These are phyloP conservation scores for Hippophae rhamnoides DNA, from an alignment of 306 rosid genomes.

Conservation along the genomic window DNA sequence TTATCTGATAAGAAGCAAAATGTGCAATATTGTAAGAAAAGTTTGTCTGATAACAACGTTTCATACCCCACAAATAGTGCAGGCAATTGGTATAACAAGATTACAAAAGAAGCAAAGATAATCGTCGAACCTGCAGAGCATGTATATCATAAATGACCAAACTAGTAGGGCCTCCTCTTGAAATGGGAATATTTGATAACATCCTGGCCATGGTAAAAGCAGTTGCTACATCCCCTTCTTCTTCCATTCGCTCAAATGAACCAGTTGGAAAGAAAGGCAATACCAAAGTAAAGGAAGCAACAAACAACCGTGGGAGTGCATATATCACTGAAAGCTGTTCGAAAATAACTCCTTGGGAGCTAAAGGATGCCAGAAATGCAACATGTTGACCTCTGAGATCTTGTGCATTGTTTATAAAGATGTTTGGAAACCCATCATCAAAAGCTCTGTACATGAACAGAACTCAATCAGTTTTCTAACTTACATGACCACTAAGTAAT, in stretches of 20 bases:
- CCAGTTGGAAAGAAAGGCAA: constrained; percentile 98
- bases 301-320: constrained; percentile 82
- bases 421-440: constrained; percentile 89
- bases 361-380: constrained; percentile 84
- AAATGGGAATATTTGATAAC: constrained; percentile 84
- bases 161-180: constrained; percentile 97
- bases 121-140: constrained; percentile 75
- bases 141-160: constrained; percentile 87
- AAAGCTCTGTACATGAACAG: constrained; percentile 55
- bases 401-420: constrained; percentile 77
- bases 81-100: too few species aligned
- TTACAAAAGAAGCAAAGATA: not conserved
- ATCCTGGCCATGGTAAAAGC: constrained; percentile 96
- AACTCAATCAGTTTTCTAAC: constrained; percentile 17
- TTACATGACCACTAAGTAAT: not conserved
- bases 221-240: constrained; percentile 98
- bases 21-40: not conserved
- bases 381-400: constrained; percentile 94
- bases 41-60: not conserved
- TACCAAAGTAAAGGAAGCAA: constrained; percentile 88
- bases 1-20: too few species aligned
- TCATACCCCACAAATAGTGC: not conserved
- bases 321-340: constrained; percentile 93
- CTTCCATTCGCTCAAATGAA: constrained; percentile 98
- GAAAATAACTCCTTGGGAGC: constrained; percentile 81